Percentiles rank a stretch among this genome's conserved stretches.
These are phyloP conservation scores for Pontederia paniculata DNA, from an alignment of 176 grass and related monocot genomes.

Conservation along the genomic window DNA sequence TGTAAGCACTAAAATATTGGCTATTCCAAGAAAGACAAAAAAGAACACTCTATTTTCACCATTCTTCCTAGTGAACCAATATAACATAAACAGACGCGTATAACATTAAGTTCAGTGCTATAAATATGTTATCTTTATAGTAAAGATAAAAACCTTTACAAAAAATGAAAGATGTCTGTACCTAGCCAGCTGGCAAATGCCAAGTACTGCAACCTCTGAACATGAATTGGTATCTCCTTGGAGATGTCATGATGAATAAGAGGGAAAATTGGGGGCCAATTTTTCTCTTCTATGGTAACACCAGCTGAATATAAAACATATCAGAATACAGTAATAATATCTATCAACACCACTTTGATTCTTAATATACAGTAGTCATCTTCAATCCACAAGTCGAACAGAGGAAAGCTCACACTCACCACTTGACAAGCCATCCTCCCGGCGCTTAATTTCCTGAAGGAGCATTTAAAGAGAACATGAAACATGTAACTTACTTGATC, in stretches of 20 bases:
- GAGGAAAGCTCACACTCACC: slow-evolving; percentile 23
- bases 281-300: slow-evolving; percentile 51
- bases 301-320: slow-evolving; percentile 28
- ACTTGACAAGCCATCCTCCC: slow-evolving; percentile 63
- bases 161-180: slow-evolving; percentile 15
- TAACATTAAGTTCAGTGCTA: too few species aligned
- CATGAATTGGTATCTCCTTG: slow-evolving; percentile 70
- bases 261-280: slow-evolving; percentile 64
- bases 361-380: not conserved
- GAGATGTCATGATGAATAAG: slow-evolving; percentile 82
- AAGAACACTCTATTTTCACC: too few species aligned
- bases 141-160: not conserved
- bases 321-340: slow-evolving; percentile 2
- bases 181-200: slow-evolving; percentile 88
- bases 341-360: not conserved
- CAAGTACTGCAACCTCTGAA: slow-evolving; percentile 57
- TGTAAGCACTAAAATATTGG: slow-evolving; percentile 1
- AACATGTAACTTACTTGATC: not conserved
- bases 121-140: not conserved
- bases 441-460: slow-evolving; percentile 59
- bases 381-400: too few species aligned
- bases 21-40: too few species aligned
- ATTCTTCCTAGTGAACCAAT: slow-evolving; percentile 6
- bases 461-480: not conserved
- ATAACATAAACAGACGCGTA: not conserved